Base-by-base conservation (phyloP, 306 rosid genomes). In the Quercus agrifolia region DNA sequence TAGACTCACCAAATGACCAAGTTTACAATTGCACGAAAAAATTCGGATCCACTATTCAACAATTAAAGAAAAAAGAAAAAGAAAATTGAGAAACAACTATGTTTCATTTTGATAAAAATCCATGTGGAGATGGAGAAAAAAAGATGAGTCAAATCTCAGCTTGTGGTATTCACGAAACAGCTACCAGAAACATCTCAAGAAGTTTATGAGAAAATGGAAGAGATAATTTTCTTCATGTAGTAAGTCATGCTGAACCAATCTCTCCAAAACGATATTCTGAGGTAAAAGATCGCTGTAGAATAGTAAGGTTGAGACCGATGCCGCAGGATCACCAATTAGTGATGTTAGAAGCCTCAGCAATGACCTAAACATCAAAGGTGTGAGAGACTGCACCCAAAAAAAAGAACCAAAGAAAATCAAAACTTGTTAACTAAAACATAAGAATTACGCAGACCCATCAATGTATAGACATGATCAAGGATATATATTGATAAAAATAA, bases 281-380 rank as follows among this genome's bases (percentile, higher is more conserved):
- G 96, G 97, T 1, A 92, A 77, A 83, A 92, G 89, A 61, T 88
- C 87, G 14, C 96, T 81, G 84, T 91, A 86, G 73, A 80, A 89
- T 7, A 89, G 83, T 64, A 89, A 59, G 23, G 97, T 92, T 12
- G 96, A 77, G 75, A 88, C 79, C 14, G 91, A 75, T 31, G 85
- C 81, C 7, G 84, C 77, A 61, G 97, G 97, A 30, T 88, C 86
- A 18, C 33, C 79, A 30, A 85, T 77, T n/a, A 91, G 81, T 4
- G 90, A 30, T 35, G 85, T 52, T 18, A 89, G 67, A 4, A 90
- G 81, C 85, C 96, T 89, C 78, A 79, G 54, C 79, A 92, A n/a
- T 41, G 93, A 82, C 82, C 86, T 82, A 73, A 91, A 70, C 94
- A 92, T 87, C 85, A 87, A 63, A 14, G 82, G 79, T 20, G 87